Evolutionary conservation across 345 rosid genomes (phyloP).

Genomic region (Viola odorata): DNA sequence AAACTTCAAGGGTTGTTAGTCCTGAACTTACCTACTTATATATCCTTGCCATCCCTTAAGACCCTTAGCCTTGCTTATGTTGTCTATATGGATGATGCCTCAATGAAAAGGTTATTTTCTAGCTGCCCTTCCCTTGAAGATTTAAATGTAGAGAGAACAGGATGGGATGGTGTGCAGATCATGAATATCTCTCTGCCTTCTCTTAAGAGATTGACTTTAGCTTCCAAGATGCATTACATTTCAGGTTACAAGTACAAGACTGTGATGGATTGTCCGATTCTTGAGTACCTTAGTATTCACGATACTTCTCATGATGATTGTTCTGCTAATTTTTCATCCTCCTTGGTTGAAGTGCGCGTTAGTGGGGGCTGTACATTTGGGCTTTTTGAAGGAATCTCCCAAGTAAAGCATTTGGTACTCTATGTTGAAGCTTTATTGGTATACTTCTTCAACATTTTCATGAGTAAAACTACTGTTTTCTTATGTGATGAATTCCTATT

Average conservation of each 20-base stretch:
- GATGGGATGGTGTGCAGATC: too few relatives aligned
- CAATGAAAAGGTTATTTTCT: neutral
- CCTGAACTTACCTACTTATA: neutral
- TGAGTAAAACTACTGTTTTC: neutral
- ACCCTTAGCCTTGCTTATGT: neutral
- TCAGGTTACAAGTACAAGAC: neutral
- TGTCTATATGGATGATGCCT: neutral
- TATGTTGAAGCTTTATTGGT: neutral
- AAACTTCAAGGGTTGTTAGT: neutral
- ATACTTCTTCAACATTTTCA: neutral
- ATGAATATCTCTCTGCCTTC: too few relatives aligned
- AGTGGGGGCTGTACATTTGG: too few relatives aligned
- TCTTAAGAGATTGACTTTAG: neutral
- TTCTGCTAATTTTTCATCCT: neutral
- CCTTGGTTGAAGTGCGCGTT: neutral
- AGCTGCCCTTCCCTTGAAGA: too few relatives aligned
- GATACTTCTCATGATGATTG: neutral
- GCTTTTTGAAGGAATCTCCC: constrained; percentile 3
- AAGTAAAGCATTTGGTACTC: neutral
- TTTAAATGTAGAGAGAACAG: too few relatives aligned
- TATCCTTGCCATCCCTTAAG: constrained; percentile 3
- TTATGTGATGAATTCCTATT: neutral
- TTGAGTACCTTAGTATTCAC: neutral
- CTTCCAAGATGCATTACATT: too few relatives aligned
- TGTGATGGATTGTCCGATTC: neutral